Percentiles rank a stretch among this genome's conserved stretches.
phyloP scores from a whole-genome alignment of 2,329 filamentous ascomycete species.

The Phialophora tarda region DNA sequence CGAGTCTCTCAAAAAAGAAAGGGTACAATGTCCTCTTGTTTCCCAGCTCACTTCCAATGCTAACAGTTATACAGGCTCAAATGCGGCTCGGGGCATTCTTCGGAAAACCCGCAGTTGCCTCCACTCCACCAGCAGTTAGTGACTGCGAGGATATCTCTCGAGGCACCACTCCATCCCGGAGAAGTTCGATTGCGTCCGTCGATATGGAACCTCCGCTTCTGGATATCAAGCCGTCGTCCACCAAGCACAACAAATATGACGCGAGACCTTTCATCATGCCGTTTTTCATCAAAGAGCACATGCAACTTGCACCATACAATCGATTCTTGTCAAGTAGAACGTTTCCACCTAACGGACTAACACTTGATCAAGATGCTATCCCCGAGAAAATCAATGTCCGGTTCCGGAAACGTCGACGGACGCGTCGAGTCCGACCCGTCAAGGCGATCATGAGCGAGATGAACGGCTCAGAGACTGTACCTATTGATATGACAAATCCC shows the following conservation, averaged over 20 bases:
- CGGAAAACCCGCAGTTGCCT: slow-evolving; percentile 45
- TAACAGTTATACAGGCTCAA: slow-evolving; percentile 51
- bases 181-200: slow-evolving; percentile 39
- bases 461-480: slow-evolving; percentile 52
- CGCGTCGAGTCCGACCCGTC: slow-evolving; percentile 52
- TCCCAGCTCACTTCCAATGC: slow-evolving; percentile 40
- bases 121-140: slow-evolving; percentile 39
- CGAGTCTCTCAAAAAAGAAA: slow-evolving; percentile 53
- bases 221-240: slow-evolving; percentile 31
- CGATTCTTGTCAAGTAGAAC: slow-evolving; percentile 29
- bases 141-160: slow-evolving; percentile 24
- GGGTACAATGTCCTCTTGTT: slow-evolving; percentile 43
- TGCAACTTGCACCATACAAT: slow-evolving; percentile 67
- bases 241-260: slow-evolving; percentile 48
- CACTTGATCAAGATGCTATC: slow-evolving; percentile 20
- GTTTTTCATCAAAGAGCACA: slow-evolving; percentile 78
- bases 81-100: slow-evolving; percentile 59
- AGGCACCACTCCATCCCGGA: slow-evolving; percentile 37
- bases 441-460: slow-evolving; percentile 66
- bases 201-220: slow-evolving; percentile 40
- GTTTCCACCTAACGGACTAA: slow-evolving; percentile 10
- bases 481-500: slow-evolving; percentile 43
- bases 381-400: slow-evolving; percentile 22
- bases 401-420: slow-evolving; percentile 24
- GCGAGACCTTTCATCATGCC: slow-evolving; percentile 77